phyloP scores from a whole-genome alignment of 257 asterid species.

The Nicotiana knightiana region DNA sequence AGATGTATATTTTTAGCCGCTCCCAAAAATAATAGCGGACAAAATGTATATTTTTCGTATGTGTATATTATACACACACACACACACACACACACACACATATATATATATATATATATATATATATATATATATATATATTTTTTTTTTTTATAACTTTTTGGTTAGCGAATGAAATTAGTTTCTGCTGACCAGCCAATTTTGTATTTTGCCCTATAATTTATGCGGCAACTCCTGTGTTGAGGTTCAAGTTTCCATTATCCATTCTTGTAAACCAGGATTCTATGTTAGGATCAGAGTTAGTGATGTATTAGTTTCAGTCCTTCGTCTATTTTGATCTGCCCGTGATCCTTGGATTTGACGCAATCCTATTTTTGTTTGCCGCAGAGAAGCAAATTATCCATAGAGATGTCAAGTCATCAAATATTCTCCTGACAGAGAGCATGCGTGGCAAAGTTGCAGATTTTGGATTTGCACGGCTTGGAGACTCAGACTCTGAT shows the following conservation, averaged over 20 bases:
- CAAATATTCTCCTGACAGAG: constrained; percentile 89
- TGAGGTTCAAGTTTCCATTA: neutral
- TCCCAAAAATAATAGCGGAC: too few relatives aligned
- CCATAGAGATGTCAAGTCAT: constrained; percentile 97
- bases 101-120: too few relatives aligned
- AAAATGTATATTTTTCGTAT: too few relatives aligned
- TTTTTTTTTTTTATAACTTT: too few relatives aligned
- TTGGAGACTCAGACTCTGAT: constrained; percentile 68
- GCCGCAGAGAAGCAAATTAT: constrained; percentile 88
- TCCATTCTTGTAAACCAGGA: neutral
- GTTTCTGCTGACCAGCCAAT: too few relatives aligned
- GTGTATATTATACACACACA: too few relatives aligned
- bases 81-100: too few relatives aligned
- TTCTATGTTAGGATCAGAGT: neutral
- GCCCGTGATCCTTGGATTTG: neutral
- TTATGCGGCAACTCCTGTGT: neutral
- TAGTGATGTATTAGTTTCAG: neutral
- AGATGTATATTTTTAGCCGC: too few relatives aligned
- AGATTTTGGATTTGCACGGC: constrained; percentile 91
- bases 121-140: too few relatives aligned
- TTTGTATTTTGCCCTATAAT: neutral
- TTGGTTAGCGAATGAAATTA: too few relatives aligned
- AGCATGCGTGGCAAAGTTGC: constrained; percentile 92
- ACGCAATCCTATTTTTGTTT: constrained; percentile 2
- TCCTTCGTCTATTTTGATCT: neutral